Base-by-base conservation (phyloP, 1,284 basidiomycete genomes). In the Cutaneotrichosporon sp. region DNA sequence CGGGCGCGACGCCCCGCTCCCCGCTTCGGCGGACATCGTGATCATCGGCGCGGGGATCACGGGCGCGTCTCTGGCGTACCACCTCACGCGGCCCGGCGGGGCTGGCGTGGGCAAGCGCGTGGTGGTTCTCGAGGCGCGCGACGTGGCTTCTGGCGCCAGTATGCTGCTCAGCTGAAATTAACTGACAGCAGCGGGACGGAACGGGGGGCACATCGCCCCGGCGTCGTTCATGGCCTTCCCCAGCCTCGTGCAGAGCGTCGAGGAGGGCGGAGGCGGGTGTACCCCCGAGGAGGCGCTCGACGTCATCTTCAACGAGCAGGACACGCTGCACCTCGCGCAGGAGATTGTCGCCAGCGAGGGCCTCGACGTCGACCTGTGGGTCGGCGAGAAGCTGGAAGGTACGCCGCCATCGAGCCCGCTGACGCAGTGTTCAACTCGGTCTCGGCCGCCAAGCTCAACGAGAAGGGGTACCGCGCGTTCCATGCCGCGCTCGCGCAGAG, bases 301-400 rank as follows among this genome's bases (percentile, higher is more conserved):
- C 22, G 75, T 84, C 3, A 82, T 91, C 62, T 87, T 91, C 56
- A 57, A 64, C 18, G 76, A 80, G 4, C 87, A 87, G 45, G 86
- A 86, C 67, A 87, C 83, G 22, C 87, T 91, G 84, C 88, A 91
- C 72, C 84, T 84, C 4, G 72, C 72, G 2, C 83, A 83, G 16
- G 85, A 89, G 46, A 88, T 91, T 85, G 78, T 73, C 13, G 24
- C 63, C 45, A 56, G 62, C 45, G 67, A 73, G 53, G 52, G 50
- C 4, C 66, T 69, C 49, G 68, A 69, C 11, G 67, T 70, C n/a
- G 22, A 71, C 71, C 58, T 68, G 67, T 70, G 68, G 68, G 36
- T 31, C 31, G 63, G 60, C 33, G 67, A 67, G 4, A 42, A 69
- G 20, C 70, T 68, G 13, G 71, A 73, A 54, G 72, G 69, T 68